Base-by-base conservation (phyloP, 2,329 filamentous ascomycete species). In the Emmonsia crescens region DNA sequence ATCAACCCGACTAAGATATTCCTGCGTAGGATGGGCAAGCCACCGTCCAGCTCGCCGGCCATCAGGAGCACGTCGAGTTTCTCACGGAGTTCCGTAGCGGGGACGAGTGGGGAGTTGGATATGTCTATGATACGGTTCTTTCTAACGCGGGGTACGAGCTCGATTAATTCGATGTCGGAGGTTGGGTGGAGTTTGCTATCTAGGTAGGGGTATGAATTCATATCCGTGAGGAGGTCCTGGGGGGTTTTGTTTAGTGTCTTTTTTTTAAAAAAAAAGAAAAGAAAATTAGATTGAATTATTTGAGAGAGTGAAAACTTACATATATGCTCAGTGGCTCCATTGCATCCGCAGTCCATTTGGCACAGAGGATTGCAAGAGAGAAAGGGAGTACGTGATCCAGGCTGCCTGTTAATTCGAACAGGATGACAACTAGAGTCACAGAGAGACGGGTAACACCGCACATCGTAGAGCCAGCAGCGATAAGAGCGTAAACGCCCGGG, bases 291-390 rank as follows among this genome's bases (percentile, higher is more conserved):
- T n/a, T n/a, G n/a, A n/a, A n/a, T n/a, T n/a, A n/a, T n/a, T n/a
- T n/a, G n/a, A n/a, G n/a, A n/a, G n/a, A 5, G 21, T 5, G 24
- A 10, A 16, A 9, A 77, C 84, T 76, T 75, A 88, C 85, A 72
- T 96, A 97, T 64, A 99, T 96, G 73, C 91, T 96, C 60, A 91
- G 82, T 19, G 93, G 94, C 74, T 99, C 94, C 59, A 99, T 84
- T 3, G 91, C 92, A 75, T 97, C 94, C 0, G 94, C 92, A 0
- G 91, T 96, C 94, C 94, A 99, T 77, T 99, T 99, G n/a, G 93
- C 87, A 33, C 96, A 91, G 3, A 97, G 80, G 40, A 99, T 91
- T 0, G 90, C 88, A 9, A 99, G 78, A 0, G 92, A 96, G 73
- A 97, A 97, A 0, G 94, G 94, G 12, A 99, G 79, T 3, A 99